These are phyloP conservation scores for Hypoxylon crocopeplum DNA, from an alignment of 495 filamentous ascomycete genomes.

Conservation along the genomic window DNA sequence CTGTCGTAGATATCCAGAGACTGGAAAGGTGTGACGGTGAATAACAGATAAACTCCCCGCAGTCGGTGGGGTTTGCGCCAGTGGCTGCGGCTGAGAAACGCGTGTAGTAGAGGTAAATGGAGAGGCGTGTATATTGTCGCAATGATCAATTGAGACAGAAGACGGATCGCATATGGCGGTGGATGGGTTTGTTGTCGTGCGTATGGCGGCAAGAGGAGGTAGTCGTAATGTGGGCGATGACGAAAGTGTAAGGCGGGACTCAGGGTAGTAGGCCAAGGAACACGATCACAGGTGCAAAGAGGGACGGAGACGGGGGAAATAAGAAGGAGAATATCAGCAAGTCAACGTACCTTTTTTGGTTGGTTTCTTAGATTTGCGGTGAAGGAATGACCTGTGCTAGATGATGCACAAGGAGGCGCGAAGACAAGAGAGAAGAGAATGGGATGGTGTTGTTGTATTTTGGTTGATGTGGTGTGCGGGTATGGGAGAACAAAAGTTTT, in stretches of 20 bases:
- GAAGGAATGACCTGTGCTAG: slow-evolving; percentile 31
- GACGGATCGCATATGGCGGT: slow-evolving; percentile 25
- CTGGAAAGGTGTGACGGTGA: slow-evolving; percentile 30
- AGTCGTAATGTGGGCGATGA: slow-evolving; percentile 37
- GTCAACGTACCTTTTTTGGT: slow-evolving; percentile 24
- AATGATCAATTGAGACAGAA: slow-evolving; percentile 34
- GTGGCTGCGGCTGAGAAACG: slow-evolving; percentile 36
- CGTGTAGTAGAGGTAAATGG: slow-evolving; percentile 28
- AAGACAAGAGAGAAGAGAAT: slow-evolving; percentile 39
- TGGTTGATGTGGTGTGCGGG: too few relatives aligned
- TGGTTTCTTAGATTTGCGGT: slow-evolving; percentile 9
- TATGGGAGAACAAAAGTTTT: slow-evolving; percentile 47
- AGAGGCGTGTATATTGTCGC: slow-evolving; percentile 30
- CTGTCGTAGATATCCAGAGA: slow-evolving; percentile 12
- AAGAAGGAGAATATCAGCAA: slow-evolving; percentile 1
- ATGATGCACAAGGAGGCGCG: slow-evolving; percentile 48
- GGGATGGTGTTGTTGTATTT: slow-evolving; percentile 43
- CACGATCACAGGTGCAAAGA: slow-evolving; percentile 27
- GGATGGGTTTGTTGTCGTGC: slow-evolving; percentile 35
- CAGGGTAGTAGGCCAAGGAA: slow-evolving; percentile 39
- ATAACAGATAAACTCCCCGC: slow-evolving; percentile 39
- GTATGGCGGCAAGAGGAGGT: slow-evolving; percentile 21
- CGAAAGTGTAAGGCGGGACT: slow-evolving; percentile 38
- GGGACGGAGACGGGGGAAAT: slow-evolving; percentile 5
- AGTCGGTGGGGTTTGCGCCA: slow-evolving; percentile 47